Conservation (phyloP, 192 early-diverging fungal species). For the Dissophora ornata region DNA sequence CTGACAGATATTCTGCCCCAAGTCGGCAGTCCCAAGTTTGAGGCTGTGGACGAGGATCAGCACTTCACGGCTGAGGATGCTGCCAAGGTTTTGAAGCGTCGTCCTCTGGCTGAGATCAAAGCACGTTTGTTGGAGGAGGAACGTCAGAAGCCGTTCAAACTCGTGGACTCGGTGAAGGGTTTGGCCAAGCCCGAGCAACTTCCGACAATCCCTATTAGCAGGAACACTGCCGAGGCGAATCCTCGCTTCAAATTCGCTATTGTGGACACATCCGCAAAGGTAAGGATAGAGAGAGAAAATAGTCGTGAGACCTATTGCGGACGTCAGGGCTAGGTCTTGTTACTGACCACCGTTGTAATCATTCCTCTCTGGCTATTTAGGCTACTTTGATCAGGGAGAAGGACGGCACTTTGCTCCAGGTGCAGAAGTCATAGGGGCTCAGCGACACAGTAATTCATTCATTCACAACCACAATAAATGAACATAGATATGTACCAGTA, state of each 20-base stretch:
- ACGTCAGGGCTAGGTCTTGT: neutral
- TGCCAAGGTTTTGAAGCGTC: constrained; percentile 79
- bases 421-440: constrained; percentile 26
- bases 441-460: too few species aligned
- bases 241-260: constrained; percentile 58
- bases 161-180: constrained; percentile 39
- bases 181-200: constrained; percentile 20
- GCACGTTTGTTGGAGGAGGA: constrained; percentile 39
- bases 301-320: too few species aligned
- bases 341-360: neutral
- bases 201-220: constrained; percentile 22
- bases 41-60: constrained; percentile 83
- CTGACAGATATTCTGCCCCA: constrained; percentile 66
- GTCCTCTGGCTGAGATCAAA: constrained; percentile 61
- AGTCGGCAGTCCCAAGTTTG: constrained; percentile 80
- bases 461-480: too few species aligned
- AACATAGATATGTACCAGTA: too few species aligned
- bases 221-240: constrained; percentile 24
- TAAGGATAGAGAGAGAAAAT: constrained; percentile 3
- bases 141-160: constrained; percentile 33
- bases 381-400: constrained; percentile 43
- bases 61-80: constrained; percentile 82
- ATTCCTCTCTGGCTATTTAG: neutral
- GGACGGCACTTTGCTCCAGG: constrained; percentile 34
- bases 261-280: constrained; percentile 53